Conservation (phyloP, 163 green algal genomes). For the Coccomyxa subellipsoidea region DNA sequence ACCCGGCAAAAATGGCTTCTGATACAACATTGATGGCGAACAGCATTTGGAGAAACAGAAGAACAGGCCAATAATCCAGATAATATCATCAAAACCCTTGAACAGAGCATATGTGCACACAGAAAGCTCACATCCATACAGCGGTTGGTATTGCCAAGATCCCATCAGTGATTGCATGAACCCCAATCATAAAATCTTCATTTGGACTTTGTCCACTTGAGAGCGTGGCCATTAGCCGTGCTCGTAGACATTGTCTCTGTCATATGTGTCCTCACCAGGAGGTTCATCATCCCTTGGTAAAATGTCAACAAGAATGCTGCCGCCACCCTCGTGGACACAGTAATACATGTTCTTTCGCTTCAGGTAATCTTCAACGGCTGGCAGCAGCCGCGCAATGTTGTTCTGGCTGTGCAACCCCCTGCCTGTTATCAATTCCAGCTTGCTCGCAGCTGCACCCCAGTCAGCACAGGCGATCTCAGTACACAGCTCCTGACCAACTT, state of each 20-base stretch:
- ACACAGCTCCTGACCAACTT: not conserved
- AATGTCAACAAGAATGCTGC: not conserved
- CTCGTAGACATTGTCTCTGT: not conserved
- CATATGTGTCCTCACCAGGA: not conserved
- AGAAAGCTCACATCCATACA: not conserved
- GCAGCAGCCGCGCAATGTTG: slow-evolving; percentile 14
- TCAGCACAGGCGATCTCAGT: not conserved
- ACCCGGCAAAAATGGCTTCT: not conserved
- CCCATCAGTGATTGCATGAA: not conserved
- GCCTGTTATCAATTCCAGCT: slow-evolving; percentile 19
- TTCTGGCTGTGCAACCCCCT: slow-evolving; percentile 19
- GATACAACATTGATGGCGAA: not conserved
- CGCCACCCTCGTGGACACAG: not conserved
- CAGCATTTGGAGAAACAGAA: not conserved
- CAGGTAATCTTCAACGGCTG: slow-evolving; percentile 10
- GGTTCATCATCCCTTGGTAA: not conserved
- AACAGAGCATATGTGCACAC: not conserved
- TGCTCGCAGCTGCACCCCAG: slow-evolving; percentile 8
- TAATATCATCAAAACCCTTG: not conserved
- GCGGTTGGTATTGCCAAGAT: no score
- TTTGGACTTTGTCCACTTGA: not conserved
- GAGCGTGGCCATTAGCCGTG: not conserved
- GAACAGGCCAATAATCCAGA: not conserved
- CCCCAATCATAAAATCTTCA: not conserved
- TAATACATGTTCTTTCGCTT: not conserved